These are phyloP conservation scores for Sordariomycetes sp. DNA, from an alignment of 2,329 filamentous ascomycete species.

Conservation along the genomic window DNA sequence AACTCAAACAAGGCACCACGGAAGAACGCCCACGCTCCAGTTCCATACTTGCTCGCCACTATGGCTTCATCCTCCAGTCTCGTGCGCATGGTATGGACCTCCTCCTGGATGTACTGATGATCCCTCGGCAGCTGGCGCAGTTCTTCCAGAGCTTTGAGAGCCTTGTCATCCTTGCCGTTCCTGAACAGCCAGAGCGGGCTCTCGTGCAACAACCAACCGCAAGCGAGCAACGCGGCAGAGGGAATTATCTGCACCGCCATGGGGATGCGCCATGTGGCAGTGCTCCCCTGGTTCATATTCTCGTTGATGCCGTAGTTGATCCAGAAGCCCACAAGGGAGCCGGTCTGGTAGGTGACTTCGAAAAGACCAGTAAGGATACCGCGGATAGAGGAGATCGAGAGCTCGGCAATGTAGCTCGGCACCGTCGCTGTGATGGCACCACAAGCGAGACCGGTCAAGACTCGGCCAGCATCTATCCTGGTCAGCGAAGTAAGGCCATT, in stretches of 20 bases:
- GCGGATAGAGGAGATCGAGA: slow-evolving; percentile 47
- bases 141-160: slow-evolving; percentile 19
- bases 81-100: slow-evolving; percentile 34
- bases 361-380: slow-evolving; percentile 47
- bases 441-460: slow-evolving; percentile 46
- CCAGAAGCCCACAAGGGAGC: slow-evolving; percentile 41
- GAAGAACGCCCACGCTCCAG: slow-evolving; percentile 21
- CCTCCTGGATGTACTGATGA: slow-evolving; percentile 33
- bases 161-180: slow-evolving; percentile 20
- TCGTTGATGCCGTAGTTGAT: slow-evolving; percentile 34
- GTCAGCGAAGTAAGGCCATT: not conserved
- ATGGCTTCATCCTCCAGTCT: slow-evolving; percentile 23
- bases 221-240: slow-evolving; percentile 28
- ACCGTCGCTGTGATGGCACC: slow-evolving; percentile 50
- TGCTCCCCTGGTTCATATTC: slow-evolving; percentile 20
- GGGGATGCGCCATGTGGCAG: slow-evolving; percentile 36
- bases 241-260: slow-evolving; percentile 38
- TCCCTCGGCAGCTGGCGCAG: slow-evolving; percentile 34
- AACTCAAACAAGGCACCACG: slow-evolving; percentile 23
- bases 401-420: slow-evolving; percentile 55
- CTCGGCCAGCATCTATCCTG: slow-evolving; percentile 42
- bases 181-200: slow-evolving; percentile 29
- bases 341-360: slow-evolving; percentile 44
- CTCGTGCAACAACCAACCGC: slow-evolving; percentile 35
- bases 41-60: slow-evolving; percentile 21